Base-by-base conservation (phyloP, 352 stramenopile genomes). In the Phytophthora cryptogea region DNA sequence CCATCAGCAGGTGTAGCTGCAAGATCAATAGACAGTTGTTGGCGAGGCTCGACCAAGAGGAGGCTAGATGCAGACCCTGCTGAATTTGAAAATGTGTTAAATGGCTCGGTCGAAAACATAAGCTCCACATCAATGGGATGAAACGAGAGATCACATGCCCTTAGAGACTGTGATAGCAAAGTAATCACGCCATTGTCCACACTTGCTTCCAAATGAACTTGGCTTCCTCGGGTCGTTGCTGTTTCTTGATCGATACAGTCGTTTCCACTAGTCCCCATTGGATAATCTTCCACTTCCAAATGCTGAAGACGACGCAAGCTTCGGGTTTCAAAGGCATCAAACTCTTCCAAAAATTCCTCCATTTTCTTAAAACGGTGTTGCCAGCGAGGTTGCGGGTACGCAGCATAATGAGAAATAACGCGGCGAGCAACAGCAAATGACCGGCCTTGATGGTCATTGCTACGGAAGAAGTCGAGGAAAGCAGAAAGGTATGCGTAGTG, bases 81-180 rank as follows among this genome's bases (percentile, higher is more conserved):
- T 26, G 59, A 59, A 20, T 69, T 73, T 5, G 66, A 74, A 50
- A 72, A 82, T 3, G 66, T 78, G 46, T 74, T 74, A 54, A 89
- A 91, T 11, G 82, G 78, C 20, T 80, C 67, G 0, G 68, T 77
- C 4, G 78, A 89, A 52, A 91, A 91, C 65, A 88, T 77, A 23
- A 87, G 66, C 66, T 91, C 82, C 5, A 88, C 68, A 39, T 89
- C 77, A 44, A 91, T 78, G 10, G 74, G 69, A 47, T 88, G 88
- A 28, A 86, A 82, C 27, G 69, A 65, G 27, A 91, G 41, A 17
- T 83, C 59, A 23, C 72, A 82, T 27, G 54, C 39, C 17, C 61
- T 57, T 37, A 86, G 32, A 49, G 58, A 62, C 48, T 69, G 63
- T 6, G 72, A 75, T 26, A 40, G 55, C 28, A 84, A 13, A n/a